Evolutionary conservation across 2,329 filamentous ascomycete species (phyloP).

Genomic region (Penicillium occitanis): DNA sequence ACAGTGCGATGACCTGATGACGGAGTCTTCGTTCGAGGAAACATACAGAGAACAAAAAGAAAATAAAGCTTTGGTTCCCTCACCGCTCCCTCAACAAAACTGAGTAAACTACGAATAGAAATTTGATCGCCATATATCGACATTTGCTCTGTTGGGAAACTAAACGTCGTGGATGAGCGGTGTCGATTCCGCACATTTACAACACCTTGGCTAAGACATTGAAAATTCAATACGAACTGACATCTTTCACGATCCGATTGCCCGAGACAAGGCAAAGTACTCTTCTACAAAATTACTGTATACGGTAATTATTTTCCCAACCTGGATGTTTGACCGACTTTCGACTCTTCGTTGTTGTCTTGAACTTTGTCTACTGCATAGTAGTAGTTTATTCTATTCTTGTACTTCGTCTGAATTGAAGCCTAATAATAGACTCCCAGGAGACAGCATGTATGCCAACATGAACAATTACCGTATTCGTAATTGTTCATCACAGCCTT

Average conservation of each 20-base stretch:
- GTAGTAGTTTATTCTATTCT: conserved; percentile 1
- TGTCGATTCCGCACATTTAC: not conserved
- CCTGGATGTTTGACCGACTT: conserved; percentile 7
- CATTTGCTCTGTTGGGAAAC: not conserved
- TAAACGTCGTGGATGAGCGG: not conserved
- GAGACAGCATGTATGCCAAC: not conserved
- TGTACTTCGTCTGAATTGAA: not conserved
- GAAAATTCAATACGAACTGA: not conserved
- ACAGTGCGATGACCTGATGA: not conserved
- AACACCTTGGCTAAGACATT: conserved; percentile 12
- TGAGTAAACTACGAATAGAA: not conserved
- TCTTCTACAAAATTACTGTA: not conserved
- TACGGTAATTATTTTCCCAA: conserved; percentile 9
- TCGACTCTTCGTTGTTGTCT: not conserved
- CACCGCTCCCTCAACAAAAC: not conserved
- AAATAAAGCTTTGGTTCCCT: not conserved
- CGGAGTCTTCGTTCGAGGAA: not conserved
- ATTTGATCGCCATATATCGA: not conserved
- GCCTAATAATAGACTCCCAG: not conserved
- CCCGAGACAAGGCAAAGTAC: not conserved
- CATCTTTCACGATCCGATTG: not conserved
- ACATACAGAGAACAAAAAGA: not conserved
- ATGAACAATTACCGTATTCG: not conserved
- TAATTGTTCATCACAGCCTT: not conserved
- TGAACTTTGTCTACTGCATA: not conserved